Evolutionary conservation across 441 rosid species (phyloP), one percentile per base, ranked within the genome.

Genomic region (Flueggea neowawraea): DNA sequence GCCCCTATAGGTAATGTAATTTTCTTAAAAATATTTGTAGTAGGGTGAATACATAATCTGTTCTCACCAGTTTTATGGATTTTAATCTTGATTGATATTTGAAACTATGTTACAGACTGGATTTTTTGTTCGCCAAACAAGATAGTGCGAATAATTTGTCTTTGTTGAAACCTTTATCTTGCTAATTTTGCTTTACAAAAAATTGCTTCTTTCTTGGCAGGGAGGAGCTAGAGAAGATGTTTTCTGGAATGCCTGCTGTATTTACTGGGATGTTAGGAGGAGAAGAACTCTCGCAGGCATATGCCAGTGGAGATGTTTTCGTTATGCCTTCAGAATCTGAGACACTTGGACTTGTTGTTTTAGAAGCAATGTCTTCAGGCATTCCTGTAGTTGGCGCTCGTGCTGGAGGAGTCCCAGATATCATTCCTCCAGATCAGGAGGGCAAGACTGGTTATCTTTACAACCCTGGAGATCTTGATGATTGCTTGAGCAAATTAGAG

Each of bases 331-430:
- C 99, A 5, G 99, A 90, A 73, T 90, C 98, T 4, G 98, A 90
- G 73, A 94, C 98, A 6, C 95, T 94, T 0, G 98, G 98, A 28
- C 90, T 89, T 10, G 98, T 94, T 6, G 98, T 94, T 62, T 80
- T 94, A 64, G 98, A 94, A 71, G 96, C 98, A 63, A 94, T 94
- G 98, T 82, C 98, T 63, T 94, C 98, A 0, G 98, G 97, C 16
- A 73, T 89, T 57, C 95, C 97, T 2, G 97, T 89, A 31, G 96
- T 90, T 73, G 97, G 84, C 17, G 97, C 83, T 58, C 88, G 95
- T 4, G 98, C 98, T 0, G 97, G 98, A 6, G 98, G 98, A 65
- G 82, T 94, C 64, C 97, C 96, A 3, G 98, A 94, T 62, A 94
- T 94, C 63, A 90, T 94, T 72, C 91, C 98, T 36, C 80, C 80